These are phyloP conservation scores for Fulvia fulva DNA, from an alignment of 2,329 filamentous ascomycete species.

Conservation along the genomic window DNA sequence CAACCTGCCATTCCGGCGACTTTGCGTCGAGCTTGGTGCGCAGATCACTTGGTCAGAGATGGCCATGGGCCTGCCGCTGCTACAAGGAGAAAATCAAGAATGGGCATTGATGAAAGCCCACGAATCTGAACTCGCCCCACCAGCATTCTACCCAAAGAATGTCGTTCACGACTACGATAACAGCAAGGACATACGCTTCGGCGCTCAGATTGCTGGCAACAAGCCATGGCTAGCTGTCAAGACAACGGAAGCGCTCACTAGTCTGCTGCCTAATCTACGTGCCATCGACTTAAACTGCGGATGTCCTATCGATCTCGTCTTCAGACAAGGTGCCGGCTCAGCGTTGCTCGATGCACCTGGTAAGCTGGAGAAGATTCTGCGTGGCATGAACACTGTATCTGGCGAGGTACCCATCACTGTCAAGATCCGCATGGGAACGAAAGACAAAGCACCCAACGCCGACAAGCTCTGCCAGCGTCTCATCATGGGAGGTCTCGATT, in stretches of 20 bases:
- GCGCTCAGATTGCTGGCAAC: slow-evolving; percentile 86
- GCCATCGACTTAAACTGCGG: slow-evolving; percentile 95
- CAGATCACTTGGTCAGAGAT: slow-evolving; percentile 97
- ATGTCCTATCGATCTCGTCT: slow-evolving; percentile 94
- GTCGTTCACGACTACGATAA: slow-evolving; percentile 77
- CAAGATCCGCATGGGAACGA: slow-evolving; percentile 91
- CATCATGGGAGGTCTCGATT: slow-evolving; percentile 72
- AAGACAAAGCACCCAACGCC: slow-evolving; percentile 73
- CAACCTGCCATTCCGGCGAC: slow-evolving; percentile 86
- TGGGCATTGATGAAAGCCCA: slow-evolving; percentile 96
- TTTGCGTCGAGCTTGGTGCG: slow-evolving; percentile 84
- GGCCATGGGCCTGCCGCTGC: slow-evolving; percentile 84
- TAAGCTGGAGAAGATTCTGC: slow-evolving; percentile 90
- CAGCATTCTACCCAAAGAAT: slow-evolving; percentile 57
- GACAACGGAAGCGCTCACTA: slow-evolving; percentile 74
- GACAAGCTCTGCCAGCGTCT: slow-evolving; percentile 78
- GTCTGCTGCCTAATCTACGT: slow-evolving; percentile 75
- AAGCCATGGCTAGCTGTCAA: slow-evolving; percentile 90
- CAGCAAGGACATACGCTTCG: slow-evolving; percentile 78
- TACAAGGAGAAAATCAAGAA: slow-evolving; percentile 86
- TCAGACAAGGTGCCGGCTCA: slow-evolving; percentile 80
- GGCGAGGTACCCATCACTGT: slow-evolving; percentile 87
- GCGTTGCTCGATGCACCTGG: slow-evolving; percentile 82
- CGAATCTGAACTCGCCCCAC: slow-evolving; percentile 71
- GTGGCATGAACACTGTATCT: slow-evolving; percentile 93